Conservation (phyloP, 345 rosid genomes). For the Syzygium aqueum region DNA sequence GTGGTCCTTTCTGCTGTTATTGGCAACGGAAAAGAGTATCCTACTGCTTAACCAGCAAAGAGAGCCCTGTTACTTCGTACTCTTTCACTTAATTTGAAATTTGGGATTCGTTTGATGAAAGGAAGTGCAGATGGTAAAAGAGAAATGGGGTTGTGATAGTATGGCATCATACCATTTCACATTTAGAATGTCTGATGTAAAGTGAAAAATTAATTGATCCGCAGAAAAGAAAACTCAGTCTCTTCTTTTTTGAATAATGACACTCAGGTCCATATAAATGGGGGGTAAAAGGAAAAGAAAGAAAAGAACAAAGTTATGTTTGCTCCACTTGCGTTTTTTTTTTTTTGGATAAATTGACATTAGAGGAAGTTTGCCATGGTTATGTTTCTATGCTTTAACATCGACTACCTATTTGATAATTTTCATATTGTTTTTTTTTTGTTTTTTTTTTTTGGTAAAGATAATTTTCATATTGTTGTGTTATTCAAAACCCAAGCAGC, state of each 20-base stretch:
- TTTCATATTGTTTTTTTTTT: no score
- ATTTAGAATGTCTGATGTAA: not conserved
- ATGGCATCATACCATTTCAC: not conserved
- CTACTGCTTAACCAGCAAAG: not conserved
- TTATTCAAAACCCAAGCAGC: not conserved
- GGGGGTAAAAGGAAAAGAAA: not conserved
- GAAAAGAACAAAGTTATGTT: fast-evolving
- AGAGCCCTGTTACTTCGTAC: not conserved
- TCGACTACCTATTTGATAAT: not conserved
- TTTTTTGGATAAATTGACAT: no score
- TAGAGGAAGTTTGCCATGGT: not conserved
- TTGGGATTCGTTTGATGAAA: not conserved
- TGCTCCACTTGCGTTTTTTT: not conserved
- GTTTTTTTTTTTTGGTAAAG: no score
- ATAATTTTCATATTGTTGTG: not conserved
- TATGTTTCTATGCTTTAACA: not conserved
- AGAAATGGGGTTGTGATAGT: not conserved
- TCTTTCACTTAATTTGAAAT: not conserved
- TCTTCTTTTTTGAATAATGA: no score
- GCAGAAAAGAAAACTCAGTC: not conserved
- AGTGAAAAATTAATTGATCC: not conserved
- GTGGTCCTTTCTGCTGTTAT: not conserved
- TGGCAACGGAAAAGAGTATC: not conserved
- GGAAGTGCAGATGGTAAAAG: not conserved
- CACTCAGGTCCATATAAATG: not conserved